Evolutionary conservation across 306 rosid species (phyloP).

Genomic region (Ceratonia siliqua): DNA sequence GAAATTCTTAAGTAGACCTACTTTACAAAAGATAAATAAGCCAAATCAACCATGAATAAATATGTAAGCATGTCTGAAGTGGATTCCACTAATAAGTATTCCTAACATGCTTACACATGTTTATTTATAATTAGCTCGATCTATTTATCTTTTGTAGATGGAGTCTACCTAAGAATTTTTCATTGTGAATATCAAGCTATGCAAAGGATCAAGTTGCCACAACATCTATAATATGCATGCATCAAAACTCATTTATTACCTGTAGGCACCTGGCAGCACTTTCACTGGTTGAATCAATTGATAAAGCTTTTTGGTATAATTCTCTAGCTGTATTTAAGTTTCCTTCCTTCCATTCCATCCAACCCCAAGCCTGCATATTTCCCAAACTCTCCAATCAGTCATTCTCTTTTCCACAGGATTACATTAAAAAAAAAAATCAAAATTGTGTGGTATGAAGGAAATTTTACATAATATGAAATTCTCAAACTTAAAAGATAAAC

Average conservation of each 20-base stretch:
- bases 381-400: conserved; percentile 30
- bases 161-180: too few species aligned
- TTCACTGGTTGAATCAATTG: conserved; percentile 65
- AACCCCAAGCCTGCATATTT: conserved; percentile 91
- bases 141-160: too few species aligned
- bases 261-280: conserved; percentile 98
- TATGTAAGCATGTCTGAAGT: too few species aligned
- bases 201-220: background rate
- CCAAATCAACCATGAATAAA: too few species aligned
- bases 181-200: background rate
- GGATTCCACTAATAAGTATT: too few species aligned
- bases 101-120: too few species aligned
- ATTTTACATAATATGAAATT: background rate
- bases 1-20: too few species aligned
- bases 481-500: background rate
- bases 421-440: conserved; percentile 5
- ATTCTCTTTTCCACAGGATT: conserved; percentile 29
- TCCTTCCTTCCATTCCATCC: conserved; percentile 99
- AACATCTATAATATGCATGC: conserved; percentile 25
- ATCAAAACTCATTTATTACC: conserved; percentile 45
- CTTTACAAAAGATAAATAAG: too few species aligned
- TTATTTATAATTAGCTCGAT: too few species aligned
- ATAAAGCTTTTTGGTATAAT: conserved; percentile 71
- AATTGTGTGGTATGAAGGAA: background rate
- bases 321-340: conserved; percentile 75